These are phyloP conservation scores for Skeletonema costatum DNA, from an alignment of 108 stramenopile species.

Conservation along the genomic window DNA sequence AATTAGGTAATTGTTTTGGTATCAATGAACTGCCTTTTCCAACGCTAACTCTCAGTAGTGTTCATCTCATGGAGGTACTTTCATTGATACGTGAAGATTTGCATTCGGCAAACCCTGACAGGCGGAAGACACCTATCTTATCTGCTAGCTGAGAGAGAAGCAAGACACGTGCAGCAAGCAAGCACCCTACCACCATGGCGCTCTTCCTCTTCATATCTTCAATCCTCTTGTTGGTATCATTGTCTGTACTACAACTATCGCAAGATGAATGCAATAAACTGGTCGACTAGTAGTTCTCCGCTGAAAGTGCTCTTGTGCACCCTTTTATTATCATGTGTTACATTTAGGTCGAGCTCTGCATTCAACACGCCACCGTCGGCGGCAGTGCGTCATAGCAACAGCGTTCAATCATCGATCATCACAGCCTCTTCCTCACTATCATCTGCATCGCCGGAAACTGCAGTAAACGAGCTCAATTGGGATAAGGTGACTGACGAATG, in stretches of 20 bases:
- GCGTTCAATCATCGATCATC: not conserved
- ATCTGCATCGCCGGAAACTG: slow-evolving; percentile 13
- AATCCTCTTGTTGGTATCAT: not conserved
- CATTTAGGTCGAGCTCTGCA: not conserved
- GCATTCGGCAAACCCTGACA: too few species aligned
- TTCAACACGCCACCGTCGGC: not conserved
- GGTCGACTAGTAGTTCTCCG: not conserved
- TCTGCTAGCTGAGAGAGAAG: not conserved
- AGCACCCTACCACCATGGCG: not conserved
- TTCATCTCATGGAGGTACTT: too few species aligned
- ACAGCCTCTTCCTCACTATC: slow-evolving; percentile 8
- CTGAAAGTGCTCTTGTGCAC: not conserved
- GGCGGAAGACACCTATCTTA: not conserved
- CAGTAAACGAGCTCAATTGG: slow-evolving; percentile 19
- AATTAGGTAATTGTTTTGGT: not conserved
- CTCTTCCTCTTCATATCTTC: not conserved
- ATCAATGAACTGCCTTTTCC: not conserved
- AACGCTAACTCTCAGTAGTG: not conserved
- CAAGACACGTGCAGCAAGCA: too few species aligned
- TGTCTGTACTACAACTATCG: not conserved
- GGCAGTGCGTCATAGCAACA: slow-evolving; percentile 1
- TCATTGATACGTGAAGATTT: too few species aligned
- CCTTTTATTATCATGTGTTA: not conserved
- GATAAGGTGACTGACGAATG: slow-evolving; percentile 61
- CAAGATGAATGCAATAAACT: not conserved